Evolutionary conservation across 2,329 filamentous ascomycete species (phyloP), one percentile per base, ranked within the genome.

Genomic region (Colletotrichum theobromicola): DNA sequence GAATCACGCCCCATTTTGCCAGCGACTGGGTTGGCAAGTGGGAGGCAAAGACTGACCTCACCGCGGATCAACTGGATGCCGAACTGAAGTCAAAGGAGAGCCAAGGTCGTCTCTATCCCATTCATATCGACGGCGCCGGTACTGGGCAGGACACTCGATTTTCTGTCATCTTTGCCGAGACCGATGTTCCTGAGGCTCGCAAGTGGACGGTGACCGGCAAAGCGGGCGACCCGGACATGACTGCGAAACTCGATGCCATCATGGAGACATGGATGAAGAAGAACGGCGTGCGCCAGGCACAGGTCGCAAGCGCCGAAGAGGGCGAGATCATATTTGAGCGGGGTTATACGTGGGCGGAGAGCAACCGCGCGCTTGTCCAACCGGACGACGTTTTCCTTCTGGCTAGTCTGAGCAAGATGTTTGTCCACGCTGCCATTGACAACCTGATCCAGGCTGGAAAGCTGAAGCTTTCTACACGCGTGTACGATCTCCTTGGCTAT

Each of bases 351-450:
- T 71, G 75, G 58, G 76, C 75, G 2, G 77, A 76, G 66, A 63
- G 61, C 7, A 68, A 70, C 16, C 72, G 74, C 9, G 72, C 70
- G 9, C 46, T 70, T 16, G 74, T 77, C 2, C 6, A 60, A 21
- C 71, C 63, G 12, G 55, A 75, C 7, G 72, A 77, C 34, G n/a
- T 67, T 15, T 78, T 78, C 15, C 61, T 78, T 16, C 35, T 77
- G 5, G 74, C 72, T 21, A 77, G 72, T 35, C 21, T 78, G 8
- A 75, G 76, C 21, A 78, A 78, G 35, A 72, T 77, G 32, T 78
- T 76, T 32, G 30, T 67, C 13, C 65, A 77, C 35, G 77, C 76
- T 7, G 69, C 76, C 30, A 57, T 78, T 21, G 30, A n/a, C 28
- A 50, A 75, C 28, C 63, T 77, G 21, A 37, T 77, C 13, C 58